Evolutionary conservation across 2,329 filamentous ascomycete genomes (phyloP), one percentile per base, ranked within the genome.

Genomic region (Alternaria tenuissima): DNA sequence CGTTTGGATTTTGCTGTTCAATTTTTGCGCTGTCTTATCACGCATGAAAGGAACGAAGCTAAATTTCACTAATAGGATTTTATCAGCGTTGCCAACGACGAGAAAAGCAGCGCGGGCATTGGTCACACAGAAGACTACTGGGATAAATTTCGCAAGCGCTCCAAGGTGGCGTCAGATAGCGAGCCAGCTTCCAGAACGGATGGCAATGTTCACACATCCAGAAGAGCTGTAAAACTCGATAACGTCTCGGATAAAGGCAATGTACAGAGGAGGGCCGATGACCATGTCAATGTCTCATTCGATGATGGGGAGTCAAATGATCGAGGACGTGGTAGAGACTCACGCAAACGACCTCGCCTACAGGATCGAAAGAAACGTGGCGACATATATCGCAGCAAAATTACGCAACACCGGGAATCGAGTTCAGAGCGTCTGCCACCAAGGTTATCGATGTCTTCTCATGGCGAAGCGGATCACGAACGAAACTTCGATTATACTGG

Each of bases 1-100:
- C 60, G 34, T 63, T 52, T 62, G 52, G 22, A 54, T 52, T 54
- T 28, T 41, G 38, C 41, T 54, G 42, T 53, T 28, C 16, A 57
- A 34, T 30, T 46, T 26, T 56, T 57, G 41, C 39, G 24, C 30
- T 43, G 28, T 12, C 2, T 12, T 43, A 18, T 30, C 28, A n/a
- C 11, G 34, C 26, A 30, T 34, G 7, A 39, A n/a, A 9, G 14
- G 36, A 24, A 26, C 12, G 26, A 57, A 28, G 20, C 58, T 55
- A 53, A 57, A 46, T 28, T 4, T 36, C 39, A 44, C 14, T 26
- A 28, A 20, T 36, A 59, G 60, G 52, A 59, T 44, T 41, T 12
- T 4, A 24, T 24, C 16, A 34, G 24, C 7, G 9, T 11, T 16
- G 5, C 7, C 2, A 24, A 44, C 28, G 14, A 30, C 14, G 11